Conservation (phyloP, 148 eudicot species). For the Rhododendron ovatum region DNA sequence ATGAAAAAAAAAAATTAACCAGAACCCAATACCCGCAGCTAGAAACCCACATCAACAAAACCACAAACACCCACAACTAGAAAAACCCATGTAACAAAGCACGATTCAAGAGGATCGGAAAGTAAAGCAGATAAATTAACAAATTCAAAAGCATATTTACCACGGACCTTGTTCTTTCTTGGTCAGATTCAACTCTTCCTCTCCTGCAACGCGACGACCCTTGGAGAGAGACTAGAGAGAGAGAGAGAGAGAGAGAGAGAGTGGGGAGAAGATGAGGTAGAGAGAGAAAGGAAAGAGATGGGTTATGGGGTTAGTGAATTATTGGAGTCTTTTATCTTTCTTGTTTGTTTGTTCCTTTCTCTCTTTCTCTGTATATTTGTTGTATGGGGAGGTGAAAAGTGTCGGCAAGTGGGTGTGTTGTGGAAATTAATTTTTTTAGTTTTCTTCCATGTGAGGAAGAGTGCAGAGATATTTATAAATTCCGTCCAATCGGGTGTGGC, state of each 20-base stretch:
- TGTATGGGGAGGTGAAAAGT: constrained; percentile 31
- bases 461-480: constrained; percentile 3
- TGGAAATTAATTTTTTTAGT: neutral
- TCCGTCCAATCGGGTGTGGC: neutral
- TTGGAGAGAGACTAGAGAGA: neutral
- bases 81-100: neutral
- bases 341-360: neutral
- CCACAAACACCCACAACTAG: neutral
- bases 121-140: neutral
- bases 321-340: neutral
- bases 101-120: neutral
- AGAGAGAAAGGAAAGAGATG: neutral
- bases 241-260: neutral
- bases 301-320: neutral
- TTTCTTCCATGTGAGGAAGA: constrained; percentile 2
- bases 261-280: neutral
- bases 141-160: neutral
- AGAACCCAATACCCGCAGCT: neutral
- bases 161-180: neutral
- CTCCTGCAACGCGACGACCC: neutral
- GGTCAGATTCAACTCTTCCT: neutral
- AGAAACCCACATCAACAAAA: neutral
- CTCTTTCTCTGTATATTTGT: neutral
- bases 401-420: constrained; percentile 21
- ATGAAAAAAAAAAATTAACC: neutral